These are phyloP conservation scores for Luffa acutangula DNA, from an alignment of 306 rosid genomes.

Conservation along the genomic window DNA sequence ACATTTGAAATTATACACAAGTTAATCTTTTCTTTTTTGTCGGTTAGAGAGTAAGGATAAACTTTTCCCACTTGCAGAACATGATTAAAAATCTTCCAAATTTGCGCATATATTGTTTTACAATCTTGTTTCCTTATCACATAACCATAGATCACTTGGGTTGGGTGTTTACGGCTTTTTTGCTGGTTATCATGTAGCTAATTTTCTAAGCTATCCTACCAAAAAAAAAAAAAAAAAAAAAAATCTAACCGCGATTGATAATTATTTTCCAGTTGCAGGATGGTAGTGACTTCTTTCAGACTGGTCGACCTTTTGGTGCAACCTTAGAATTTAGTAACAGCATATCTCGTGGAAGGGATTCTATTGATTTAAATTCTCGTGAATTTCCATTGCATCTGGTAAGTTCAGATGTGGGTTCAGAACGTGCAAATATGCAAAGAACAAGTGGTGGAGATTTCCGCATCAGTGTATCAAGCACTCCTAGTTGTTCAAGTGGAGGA, in stretches of 20 bases:
- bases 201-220: neutral
- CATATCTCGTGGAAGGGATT: constrained; percentile 32
- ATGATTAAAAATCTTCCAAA: neutral
- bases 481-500: constrained; percentile 58
- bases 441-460: constrained; percentile 73
- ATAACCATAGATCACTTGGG: neutral
- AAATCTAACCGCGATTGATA: neutral
- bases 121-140: neutral
- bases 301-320: constrained; percentile 35
- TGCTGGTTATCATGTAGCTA: neutral
- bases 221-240: neutral
- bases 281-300: constrained; percentile 21
- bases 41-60: neutral
- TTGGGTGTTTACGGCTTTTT: neutral
- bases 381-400: constrained; percentile 28
- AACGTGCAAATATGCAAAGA: constrained; percentile 59
- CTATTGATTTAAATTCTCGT: constrained; percentile 36
- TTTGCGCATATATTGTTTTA: neutral
- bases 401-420: constrained; percentile 62
- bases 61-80: neutral
- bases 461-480: constrained; percentile 73
- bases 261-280: constrained; percentile 32
- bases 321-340: constrained; percentile 44
- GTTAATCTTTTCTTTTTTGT: neutral
- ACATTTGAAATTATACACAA: neutral